Evolutionary conservation across 1,284 basidiomycete genomes (phyloP), one percentile per base, ranked within the genome.

Genomic region (Microstroma glucosiphilum): DNA sequence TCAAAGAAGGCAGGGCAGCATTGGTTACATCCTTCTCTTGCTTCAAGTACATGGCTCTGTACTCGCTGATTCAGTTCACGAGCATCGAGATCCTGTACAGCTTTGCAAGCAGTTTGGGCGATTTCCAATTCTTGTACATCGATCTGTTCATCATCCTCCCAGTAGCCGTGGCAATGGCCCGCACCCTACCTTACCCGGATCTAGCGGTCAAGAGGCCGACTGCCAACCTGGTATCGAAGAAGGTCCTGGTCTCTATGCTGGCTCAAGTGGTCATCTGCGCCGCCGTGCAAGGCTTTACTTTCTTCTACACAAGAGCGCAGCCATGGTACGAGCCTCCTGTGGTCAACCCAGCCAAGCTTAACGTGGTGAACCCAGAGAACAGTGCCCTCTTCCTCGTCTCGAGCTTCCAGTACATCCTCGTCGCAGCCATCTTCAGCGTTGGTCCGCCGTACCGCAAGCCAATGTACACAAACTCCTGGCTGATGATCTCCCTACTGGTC

Each of bases 121-220:
- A 99, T 80, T 96, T 96, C 80, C 74, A 93, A 89, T 96, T 98
- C 81, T 83, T 98, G 37, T 96, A 96, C 81, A 96, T 98, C 71
- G 94, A 98, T 81, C 83, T 98, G 54, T 92, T 94, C 82, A 91
- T 97, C 81, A 97, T 97, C 74, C 91, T 97, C 57, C 94, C 94
- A 1, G 86, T 97, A 61, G 94, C 94, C 48, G 88, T 98, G 69
- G 53, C 78, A 91, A 91, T 98, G 94, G 93, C 92, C 3, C 86
- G 94, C 40, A 96, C 94, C 6, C 83, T 91, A 57, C 92, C 94
- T 0, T 97, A 87, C 81, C 87, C 89, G 11, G 55, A 59, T 40
- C 61, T 54, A 15, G 86, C 91, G 76, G 86, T 89, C 1, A 94
- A 94, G 77, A 85, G 92, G 51, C 96, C 96, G 6, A 98, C 96